Percentiles rank a stretch among this genome's conserved stretches.
These are phyloP conservation scores for Onygenales sp. DNA, from an alignment of 2,329 filamentous ascomycete species.

Conservation along the genomic window DNA sequence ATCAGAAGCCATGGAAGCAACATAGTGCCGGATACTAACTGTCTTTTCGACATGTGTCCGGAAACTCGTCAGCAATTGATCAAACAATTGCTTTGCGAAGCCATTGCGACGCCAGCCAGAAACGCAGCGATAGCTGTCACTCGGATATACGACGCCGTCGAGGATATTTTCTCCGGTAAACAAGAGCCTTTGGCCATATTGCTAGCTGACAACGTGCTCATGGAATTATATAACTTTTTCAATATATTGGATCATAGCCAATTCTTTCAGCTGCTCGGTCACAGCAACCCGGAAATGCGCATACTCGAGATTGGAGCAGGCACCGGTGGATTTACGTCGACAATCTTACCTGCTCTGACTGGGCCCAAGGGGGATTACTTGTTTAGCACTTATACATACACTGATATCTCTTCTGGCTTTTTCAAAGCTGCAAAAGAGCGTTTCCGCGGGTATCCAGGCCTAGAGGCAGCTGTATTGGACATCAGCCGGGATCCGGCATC, in stretches of 20 bases:
- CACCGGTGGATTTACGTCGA: constrained; percentile 8
- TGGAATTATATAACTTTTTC: neutral
- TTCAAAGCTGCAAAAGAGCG: constrained; percentile 9
- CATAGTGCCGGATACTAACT: neutral
- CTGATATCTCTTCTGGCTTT: constrained; percentile 14
- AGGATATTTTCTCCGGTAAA: constrained; percentile 1
- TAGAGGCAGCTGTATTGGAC: neutral
- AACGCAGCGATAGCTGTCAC: no score
- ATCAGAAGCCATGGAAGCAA: neutral
- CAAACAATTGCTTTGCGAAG: neutral
- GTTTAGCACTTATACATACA: constrained; percentile 10
- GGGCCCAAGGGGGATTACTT: constrained; percentile 1
- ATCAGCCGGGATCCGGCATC: neutral
- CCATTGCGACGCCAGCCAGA: no score
- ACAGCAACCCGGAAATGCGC: constrained; percentile 8
- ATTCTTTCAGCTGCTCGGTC: constrained; percentile 1
- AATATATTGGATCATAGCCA: constrained; percentile 1
- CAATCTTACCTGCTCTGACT: constrained; percentile 1
- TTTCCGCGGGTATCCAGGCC: constrained; percentile 3
- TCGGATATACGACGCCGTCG: neutral
- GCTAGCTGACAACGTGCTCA: neutral
- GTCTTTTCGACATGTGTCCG: neutral
- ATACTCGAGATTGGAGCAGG: constrained; percentile 16
- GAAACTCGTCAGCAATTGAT: neutral
- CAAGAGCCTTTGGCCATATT: neutral